Conservation (phyloP, 106 monocot species). For the Allium sativum region DNA sequence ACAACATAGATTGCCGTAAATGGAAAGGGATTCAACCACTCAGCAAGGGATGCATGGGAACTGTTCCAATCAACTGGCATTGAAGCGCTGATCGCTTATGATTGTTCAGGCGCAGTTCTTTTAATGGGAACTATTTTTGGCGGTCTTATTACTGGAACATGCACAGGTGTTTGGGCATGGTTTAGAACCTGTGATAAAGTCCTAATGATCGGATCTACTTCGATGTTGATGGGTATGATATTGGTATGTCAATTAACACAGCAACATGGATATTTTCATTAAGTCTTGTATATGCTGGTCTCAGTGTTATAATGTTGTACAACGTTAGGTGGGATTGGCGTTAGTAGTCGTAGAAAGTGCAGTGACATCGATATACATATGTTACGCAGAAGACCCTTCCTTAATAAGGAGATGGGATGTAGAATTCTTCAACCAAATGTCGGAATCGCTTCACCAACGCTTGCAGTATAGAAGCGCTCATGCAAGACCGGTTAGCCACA, state of each 20-base stretch:
- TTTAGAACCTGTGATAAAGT: slow-evolving; percentile 59
- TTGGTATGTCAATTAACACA: slow-evolving; percentile 45
- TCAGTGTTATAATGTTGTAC: too few species aligned
- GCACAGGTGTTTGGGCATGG: slow-evolving; percentile 76
- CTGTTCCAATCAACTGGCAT: slow-evolving; percentile 94
- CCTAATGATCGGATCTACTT: slow-evolving; percentile 75
- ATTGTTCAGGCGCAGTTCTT: slow-evolving; percentile 94
- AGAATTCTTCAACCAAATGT: slow-evolving; percentile 79
- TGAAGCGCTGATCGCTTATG: slow-evolving; percentile 94
- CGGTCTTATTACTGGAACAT: slow-evolving; percentile 84
- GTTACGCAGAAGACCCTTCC: slow-evolving; percentile 72
- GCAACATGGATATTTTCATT: background rate
- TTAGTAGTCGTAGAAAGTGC: slow-evolving; percentile 94
- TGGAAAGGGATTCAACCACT: slow-evolving; percentile 87
- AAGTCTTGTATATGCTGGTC: too few species aligned
- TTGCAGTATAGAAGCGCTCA: slow-evolving; percentile 82
- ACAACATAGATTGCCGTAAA: slow-evolving; percentile 75
- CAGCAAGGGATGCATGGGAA: slow-evolving; percentile 99
- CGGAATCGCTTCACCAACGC: slow-evolving; percentile 60
- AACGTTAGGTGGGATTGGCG: slow-evolving; percentile 58
- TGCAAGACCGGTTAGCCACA: slow-evolving; percentile 22
- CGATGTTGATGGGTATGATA: slow-evolving; percentile 84
- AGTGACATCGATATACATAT: slow-evolving; percentile 94
- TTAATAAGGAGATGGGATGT: slow-evolving; percentile 82
- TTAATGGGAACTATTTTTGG: slow-evolving; percentile 84